These are phyloP conservation scores for Carpinus viminea DNA, from an alignment of 306 rosid species.

Conservation along the genomic window DNA sequence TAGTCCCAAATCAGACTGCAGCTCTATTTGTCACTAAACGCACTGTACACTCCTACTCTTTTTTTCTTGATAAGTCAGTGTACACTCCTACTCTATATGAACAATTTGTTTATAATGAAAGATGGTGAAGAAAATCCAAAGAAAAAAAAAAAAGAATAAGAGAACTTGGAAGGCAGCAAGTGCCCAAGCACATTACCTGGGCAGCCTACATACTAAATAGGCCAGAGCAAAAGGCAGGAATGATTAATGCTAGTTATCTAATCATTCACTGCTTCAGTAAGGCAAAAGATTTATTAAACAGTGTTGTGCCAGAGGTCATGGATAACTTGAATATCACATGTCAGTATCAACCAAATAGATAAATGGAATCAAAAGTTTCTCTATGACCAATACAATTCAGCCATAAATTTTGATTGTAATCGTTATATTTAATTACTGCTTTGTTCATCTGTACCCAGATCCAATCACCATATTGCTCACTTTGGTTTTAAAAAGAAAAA, in stretches of 20 bases:
- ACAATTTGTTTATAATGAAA: neutral
- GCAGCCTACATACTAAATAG: neutral
- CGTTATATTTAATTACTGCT: neutral
- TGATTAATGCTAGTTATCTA: neutral
- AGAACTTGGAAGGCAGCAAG: neutral
- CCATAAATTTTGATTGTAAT: neutral
- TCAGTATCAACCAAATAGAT: neutral
- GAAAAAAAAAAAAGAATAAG: neutral
- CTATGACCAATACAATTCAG: neutral
- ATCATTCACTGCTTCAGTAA: neutral
- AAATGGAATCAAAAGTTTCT: neutral
- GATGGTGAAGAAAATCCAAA: neutral
- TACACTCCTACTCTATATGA: slow-evolving; percentile 4
- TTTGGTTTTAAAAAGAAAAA: neutral
- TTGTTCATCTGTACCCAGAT: neutral
- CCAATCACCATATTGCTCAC: neutral
- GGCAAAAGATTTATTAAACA: neutral
- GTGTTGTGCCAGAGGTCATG: neutral
- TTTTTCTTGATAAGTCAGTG: too few relatives aligned
- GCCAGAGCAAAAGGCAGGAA: neutral
- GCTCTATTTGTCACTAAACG: neutral
- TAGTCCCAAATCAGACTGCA: slow-evolving; percentile 21
- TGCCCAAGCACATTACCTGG: neutral
- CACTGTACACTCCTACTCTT: slow-evolving; percentile 9
- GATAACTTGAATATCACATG: neutral